phyloP scores from a whole-genome alignment of 2,329 filamentous ascomycete genomes.

The Penicillium sp. region DNA sequence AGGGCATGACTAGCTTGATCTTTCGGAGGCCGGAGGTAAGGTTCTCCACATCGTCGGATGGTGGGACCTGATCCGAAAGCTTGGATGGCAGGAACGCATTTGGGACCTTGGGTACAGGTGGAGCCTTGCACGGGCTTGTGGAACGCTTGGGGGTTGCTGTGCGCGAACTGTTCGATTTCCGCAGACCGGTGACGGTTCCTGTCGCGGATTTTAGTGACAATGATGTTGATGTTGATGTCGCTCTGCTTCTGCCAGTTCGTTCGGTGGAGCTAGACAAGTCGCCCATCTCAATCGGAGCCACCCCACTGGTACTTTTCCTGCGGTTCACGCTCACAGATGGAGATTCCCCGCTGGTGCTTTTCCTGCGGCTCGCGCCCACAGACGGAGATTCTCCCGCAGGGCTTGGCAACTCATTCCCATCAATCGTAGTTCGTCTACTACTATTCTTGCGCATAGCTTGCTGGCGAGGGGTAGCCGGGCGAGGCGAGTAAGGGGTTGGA shows the following conservation, averaged over 20 bases:
- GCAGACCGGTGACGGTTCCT: conserved; percentile 52
- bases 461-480: conserved; percentile 59
- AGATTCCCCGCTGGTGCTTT: conserved; percentile 32
- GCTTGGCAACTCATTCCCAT: conserved; percentile 52
- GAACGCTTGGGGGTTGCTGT: conserved; percentile 43
- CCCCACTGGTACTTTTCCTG: conserved; percentile 33
- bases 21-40: conserved; percentile 58
- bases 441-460: conserved; percentile 51
- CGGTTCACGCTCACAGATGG: conserved; percentile 28
- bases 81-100: conserved; percentile 35
- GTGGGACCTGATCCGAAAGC: conserved; percentile 16
- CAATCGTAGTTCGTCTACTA: conserved; percentile 69
- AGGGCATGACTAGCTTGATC: conserved; percentile 63
- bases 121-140: conserved; percentile 42
- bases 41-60: conserved; percentile 51
- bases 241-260: not conserved
- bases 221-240: conserved; percentile 20
- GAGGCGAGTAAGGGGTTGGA: conserved; percentile 52
- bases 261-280: conserved; percentile 1
- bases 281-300: conserved; percentile 15
- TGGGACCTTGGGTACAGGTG: conserved; percentile 48
- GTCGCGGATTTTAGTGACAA: conserved; percentile 29
- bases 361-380: conserved; percentile 29
- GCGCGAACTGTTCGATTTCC: conserved; percentile 63
- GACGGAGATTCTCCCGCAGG: conserved; percentile 29